Base-by-base conservation (phyloP, 1,284 basidiomycete genomes). In the Macrocystidia cucumis region DNA sequence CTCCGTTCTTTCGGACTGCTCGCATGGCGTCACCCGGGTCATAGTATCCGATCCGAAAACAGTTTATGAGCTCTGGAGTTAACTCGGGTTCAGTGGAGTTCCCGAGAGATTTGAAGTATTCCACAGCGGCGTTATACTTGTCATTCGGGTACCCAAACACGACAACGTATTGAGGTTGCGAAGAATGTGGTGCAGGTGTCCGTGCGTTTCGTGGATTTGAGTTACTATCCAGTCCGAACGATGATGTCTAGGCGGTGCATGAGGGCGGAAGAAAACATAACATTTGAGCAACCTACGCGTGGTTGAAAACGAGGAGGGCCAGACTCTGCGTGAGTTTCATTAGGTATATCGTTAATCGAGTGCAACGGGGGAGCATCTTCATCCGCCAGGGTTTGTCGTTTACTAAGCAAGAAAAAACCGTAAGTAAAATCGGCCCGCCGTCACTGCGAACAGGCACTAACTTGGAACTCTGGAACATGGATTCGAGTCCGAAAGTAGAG, bases 111-210 rank as follows among this genome's bases (percentile, higher is more conserved):
- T 71, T 71, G 62, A 87, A 82, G 54, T 82, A 82, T 48, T 83
- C 79, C 9, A 71, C 72, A 0, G 82, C 75, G 8, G 74, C 50
- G 39, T 67, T 74, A 51, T 78, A 84, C 53, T 77, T 79, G 55
- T 86, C 80, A 16, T 70, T 60, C 9, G 83, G 83, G 47, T 84
- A 87, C 9, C 83, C 83, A 45, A 84, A 87, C 34, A 87, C 76
- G 44, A 85, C 62, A 20, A 87, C 63, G 42, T 78, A 80, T 24
- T 73, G 46, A 19, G 60, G 68, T 39, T 57, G 40, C 18, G 54
- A 46, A 8, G 47, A 39, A 39, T 46, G 57, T 29, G 39, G 50
- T 25, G 48, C 42, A 18, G 52, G 42, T 16, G 47, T 43, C 39
- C 41, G 62, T 50, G 30, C 52, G 42, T 39, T 59, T 46, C 46